Percentiles rank a stretch among this genome's conserved stretches.
These are phyloP conservation scores for Coemansia biformis DNA, from an alignment of 192 early-diverging fungal genomes.

Conservation along the genomic window DNA sequence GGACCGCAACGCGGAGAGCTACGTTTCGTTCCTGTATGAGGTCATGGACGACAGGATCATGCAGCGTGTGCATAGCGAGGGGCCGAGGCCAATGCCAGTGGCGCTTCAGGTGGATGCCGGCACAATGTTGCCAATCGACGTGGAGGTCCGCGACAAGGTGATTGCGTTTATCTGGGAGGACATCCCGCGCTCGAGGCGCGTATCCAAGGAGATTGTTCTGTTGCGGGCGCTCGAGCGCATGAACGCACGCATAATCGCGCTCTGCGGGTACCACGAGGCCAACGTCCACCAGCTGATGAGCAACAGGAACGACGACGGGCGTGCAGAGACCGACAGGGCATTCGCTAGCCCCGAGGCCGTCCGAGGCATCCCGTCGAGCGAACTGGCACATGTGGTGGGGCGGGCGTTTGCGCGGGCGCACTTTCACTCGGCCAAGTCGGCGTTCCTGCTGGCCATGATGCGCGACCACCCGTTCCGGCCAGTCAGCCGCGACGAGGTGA, in stretches of 20 bases:
- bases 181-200: constrained; percentile 17
- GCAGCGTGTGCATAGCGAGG: constrained; percentile 14
- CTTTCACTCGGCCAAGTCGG: constrained; percentile 14
- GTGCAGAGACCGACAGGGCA: constrained; percentile 3
- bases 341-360: constrained; percentile 5
- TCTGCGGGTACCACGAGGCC: constrained; percentile 18
- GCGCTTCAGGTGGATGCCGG: constrained; percentile 25
- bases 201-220: constrained; percentile 32
- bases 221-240: constrained; percentile 38
- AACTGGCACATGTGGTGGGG: constrained; percentile 21
- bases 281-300: constrained; percentile 19
- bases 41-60: constrained; percentile 23
- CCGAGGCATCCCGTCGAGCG: constrained; percentile 9
- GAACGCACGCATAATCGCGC: constrained; percentile 28
- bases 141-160: constrained; percentile 19
- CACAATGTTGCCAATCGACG: constrained; percentile 21
- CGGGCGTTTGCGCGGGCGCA: constrained; percentile 36
- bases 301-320: constrained; percentile 19
- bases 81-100: constrained; percentile 36
- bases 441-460: constrained; percentile 39
- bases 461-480: constrained; percentile 47
- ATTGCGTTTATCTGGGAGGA: constrained; percentile 37
- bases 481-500: constrained; percentile 30
- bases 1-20: constrained; percentile 22
- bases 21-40: constrained; percentile 24